Conservation (phyloP, 2,329 filamentous ascomycete species). For the Ascochyta koolunga region DNA sequence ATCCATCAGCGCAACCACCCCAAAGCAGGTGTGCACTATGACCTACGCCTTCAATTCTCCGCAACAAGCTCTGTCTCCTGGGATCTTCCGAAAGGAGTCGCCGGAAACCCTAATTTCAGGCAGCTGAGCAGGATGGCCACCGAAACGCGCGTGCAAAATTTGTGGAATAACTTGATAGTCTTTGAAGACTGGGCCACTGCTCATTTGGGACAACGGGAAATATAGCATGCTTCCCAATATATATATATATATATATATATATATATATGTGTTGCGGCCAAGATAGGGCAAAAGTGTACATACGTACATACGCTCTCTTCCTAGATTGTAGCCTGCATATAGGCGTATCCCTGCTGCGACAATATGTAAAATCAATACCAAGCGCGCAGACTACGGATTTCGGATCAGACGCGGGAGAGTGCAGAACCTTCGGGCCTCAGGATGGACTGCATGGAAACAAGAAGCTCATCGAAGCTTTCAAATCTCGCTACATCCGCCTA, state of each 20-base stretch:
- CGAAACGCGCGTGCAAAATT: slow-evolving; percentile 53
- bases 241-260: no score
- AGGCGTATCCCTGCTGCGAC: no score
- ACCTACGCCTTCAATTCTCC: slow-evolving; percentile 73
- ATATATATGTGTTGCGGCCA: no score
- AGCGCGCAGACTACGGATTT: slow-evolving; percentile 42
- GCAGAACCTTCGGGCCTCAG: not conserved
- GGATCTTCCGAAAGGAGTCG: slow-evolving; percentile 52
- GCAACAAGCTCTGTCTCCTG: slow-evolving; percentile 68
- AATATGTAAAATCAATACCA: slow-evolving; percentile 15
- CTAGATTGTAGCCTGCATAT: no score
- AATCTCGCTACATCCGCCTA: slow-evolving; percentile 48
- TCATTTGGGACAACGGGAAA: slow-evolving; percentile 56
- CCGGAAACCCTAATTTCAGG: slow-evolving; percentile 50
- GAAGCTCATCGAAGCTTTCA: slow-evolving; percentile 48
- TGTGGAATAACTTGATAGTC: slow-evolving; percentile 55
- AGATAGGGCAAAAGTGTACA: no score
- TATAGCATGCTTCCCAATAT: slow-evolving; percentile 49
- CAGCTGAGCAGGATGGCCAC: slow-evolving; percentile 52
- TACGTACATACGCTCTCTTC: no score
- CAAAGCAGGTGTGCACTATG: slow-evolving; percentile 70
- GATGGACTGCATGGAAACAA: slow-evolving; percentile 36
- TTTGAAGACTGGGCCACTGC: slow-evolving; percentile 50
- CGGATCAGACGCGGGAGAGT: not conserved
- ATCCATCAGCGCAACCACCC: slow-evolving; percentile 78